Percentiles rank a stretch among this genome's conserved stretches.
phyloP scores from a whole-genome alignment of 768 basidiomycete species.

The Podaxis sp. region DNA sequence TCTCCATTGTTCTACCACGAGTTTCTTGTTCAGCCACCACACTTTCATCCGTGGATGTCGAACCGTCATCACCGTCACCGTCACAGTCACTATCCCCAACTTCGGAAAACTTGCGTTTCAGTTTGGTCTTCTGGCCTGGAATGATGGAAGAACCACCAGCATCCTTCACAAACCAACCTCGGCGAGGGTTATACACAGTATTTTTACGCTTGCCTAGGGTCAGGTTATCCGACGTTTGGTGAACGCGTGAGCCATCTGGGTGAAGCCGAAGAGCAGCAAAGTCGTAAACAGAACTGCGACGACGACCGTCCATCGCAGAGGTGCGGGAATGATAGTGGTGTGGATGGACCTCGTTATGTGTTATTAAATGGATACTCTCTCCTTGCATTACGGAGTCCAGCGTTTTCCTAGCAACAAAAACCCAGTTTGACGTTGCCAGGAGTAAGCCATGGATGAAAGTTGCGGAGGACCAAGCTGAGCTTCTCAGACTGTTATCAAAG shows the following conservation, averaged over 20 bases:
- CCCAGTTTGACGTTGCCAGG: background rate
- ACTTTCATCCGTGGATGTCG: background rate
- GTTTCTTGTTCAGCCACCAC: background rate
- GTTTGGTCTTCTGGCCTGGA: background rate
- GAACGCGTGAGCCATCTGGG: conserved; percentile 1
- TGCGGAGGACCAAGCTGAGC: background rate
- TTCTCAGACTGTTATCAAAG: background rate
- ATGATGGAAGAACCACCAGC: background rate
- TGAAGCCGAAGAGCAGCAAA: conserved; percentile 1
- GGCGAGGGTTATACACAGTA: background rate
- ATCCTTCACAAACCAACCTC: conserved; percentile 1
- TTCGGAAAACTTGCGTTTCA: background rate
- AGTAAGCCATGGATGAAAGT: background rate
- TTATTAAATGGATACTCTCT: background rate
- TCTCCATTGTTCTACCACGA: background rate
- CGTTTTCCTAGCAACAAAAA: background rate
- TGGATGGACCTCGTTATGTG: background rate
- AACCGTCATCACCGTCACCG: background rate
- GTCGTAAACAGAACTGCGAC: conserved; percentile 1
- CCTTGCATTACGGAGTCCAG: background rate
- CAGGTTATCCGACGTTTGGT: background rate
- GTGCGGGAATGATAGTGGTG: background rate
- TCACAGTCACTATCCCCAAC: background rate
- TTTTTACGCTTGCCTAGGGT: background rate
- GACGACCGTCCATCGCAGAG: background rate